Evolutionary conservation across 805 yeast species (phyloP).

Genomic region (Cyberlindnera saturnus): DNA sequence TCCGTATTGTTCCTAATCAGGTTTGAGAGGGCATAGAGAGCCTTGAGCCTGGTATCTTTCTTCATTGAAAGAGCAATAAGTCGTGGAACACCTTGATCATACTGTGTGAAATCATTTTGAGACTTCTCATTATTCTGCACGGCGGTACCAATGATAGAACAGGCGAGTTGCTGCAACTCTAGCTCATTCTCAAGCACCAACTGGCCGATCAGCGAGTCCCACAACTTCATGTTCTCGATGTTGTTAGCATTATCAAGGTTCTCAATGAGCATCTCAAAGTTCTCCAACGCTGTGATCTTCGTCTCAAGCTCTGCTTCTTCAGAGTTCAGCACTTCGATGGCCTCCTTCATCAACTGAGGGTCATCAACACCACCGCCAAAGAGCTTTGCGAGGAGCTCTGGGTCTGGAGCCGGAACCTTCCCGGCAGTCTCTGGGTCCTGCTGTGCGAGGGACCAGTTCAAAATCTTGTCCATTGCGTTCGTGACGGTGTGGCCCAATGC

Average conservation of each 20-base stretch:
- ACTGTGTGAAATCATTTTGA: conserved; percentile 58
- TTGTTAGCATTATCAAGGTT: conserved; percentile 93
- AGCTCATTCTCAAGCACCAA: conserved; percentile 36
- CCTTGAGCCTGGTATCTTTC: conserved; percentile 40
- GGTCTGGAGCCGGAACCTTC: conserved; percentile 67
- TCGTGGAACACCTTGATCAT: conserved; percentile 40
- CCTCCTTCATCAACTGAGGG: conserved; percentile 78
- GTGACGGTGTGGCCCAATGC: neutral
- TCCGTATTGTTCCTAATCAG: conserved; percentile 60
- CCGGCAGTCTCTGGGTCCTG: conserved; percentile 64
- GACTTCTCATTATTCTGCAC: conserved; percentile 83
- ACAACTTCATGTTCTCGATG: conserved; percentile 72
- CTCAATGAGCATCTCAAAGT: conserved; percentile 89
- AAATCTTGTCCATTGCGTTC: conserved; percentile 69
- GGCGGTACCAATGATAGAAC: conserved; percentile 81
- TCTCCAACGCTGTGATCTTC: conserved; percentile 75
- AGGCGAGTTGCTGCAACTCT: conserved; percentile 50
- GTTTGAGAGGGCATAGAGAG: conserved; percentile 72
- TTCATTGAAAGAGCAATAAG: conserved; percentile 37
- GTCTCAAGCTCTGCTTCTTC: conserved; percentile 56
- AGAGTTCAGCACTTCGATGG: conserved; percentile 52
- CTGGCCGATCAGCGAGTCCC: conserved; percentile 63
- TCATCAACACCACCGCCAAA: conserved; percentile 82
- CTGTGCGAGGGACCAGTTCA: conserved; percentile 90
- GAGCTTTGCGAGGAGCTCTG: conserved; percentile 70